Percentiles rank a stretch among this genome's conserved stretches.
phyloP scores from a whole-genome alignment of 768 basidiomycete species.

The Tephrocybe sp. region DNA sequence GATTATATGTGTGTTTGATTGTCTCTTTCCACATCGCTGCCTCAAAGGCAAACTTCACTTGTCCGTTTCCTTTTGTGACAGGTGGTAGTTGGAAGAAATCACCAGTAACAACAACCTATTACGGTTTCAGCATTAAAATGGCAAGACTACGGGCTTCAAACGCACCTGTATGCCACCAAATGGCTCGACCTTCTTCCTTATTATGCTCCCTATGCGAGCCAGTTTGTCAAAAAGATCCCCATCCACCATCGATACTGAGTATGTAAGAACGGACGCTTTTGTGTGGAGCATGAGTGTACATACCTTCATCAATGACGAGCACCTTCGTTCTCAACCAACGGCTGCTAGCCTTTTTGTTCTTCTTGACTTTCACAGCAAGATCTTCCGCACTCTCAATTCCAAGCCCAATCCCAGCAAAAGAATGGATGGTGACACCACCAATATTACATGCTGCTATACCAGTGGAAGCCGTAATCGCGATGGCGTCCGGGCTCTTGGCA shows the following conservation, averaged over 20 bases:
- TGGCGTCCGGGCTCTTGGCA: conserved; percentile 56
- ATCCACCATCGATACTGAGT: conserved; percentile 94
- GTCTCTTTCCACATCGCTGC: conserved; percentile 72
- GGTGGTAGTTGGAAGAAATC: conserved; percentile 99
- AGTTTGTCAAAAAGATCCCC: conserved; percentile 92
- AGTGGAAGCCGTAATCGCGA: conserved; percentile 89
- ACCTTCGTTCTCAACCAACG: conserved; percentile 87
- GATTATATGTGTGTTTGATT: conserved; percentile 81
- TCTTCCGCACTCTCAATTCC: conserved; percentile 64
- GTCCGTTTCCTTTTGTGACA: conserved; percentile 58
- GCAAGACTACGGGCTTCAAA: neutral
- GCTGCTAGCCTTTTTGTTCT: conserved; percentile 78
- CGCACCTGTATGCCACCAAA: conserved; percentile 93
- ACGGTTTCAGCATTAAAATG: neutral
- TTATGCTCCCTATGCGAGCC: conserved; percentile 57
- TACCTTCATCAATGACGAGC: conserved; percentile 81
- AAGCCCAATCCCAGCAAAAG: conserved; percentile 91
- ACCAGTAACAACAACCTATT: conserved; percentile 84
- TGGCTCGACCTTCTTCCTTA: conserved; percentile 64
- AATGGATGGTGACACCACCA: conserved; percentile 92
- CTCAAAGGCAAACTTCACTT: conserved; percentile 90
- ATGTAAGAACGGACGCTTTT: neutral
- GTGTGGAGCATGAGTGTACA: conserved; percentile 1
- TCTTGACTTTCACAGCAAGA: conserved; percentile 64
- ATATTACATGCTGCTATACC: conserved; percentile 98